A percentile compares a stretch with the other conserved stretches of the same genome.
phyloP scores from a whole-genome alignment of 805 yeast genomes.

The Metschnikowia peoriensis region DNA sequence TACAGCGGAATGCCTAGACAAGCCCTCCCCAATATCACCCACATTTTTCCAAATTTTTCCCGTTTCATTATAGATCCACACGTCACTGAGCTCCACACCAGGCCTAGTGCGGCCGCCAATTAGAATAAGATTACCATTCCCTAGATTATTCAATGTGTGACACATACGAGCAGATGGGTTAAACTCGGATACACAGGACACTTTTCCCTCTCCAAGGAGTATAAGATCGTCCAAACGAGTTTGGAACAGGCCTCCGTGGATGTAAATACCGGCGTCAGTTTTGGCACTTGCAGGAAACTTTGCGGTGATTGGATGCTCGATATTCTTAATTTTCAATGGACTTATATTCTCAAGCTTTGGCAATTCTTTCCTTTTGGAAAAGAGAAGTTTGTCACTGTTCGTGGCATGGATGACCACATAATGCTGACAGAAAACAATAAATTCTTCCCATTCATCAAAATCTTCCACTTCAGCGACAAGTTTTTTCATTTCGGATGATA shows the following conservation, averaged over 20 bases:
- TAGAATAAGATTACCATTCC: conserved; percentile 31
- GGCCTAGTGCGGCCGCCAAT: conserved; percentile 74
- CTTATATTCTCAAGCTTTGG: not conserved
- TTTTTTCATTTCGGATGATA: conserved; percentile 36
- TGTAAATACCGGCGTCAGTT: conserved; percentile 20
- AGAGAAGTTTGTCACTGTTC: conserved; percentile 22
- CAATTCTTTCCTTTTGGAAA: not conserved
- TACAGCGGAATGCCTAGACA: conserved; percentile 15
- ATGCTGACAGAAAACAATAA: conserved; percentile 71
- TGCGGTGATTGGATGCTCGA: conserved; percentile 19
- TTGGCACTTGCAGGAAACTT: conserved; percentile 39
- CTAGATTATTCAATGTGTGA: conserved; percentile 47
- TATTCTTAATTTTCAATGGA: not conserved
- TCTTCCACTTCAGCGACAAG: conserved; percentile 54
- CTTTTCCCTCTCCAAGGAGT: not conserved
- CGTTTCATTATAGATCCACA: conserved; percentile 21
- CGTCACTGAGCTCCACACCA: conserved; percentile 36
- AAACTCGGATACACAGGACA: conserved; percentile 13
- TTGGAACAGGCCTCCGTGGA: conserved; percentile 44
- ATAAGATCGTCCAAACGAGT: conserved; percentile 21
- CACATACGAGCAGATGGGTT: conserved; percentile 50
- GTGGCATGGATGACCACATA: conserved; percentile 68
- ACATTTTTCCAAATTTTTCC: conserved; percentile 39
- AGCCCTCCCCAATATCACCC: conserved; percentile 25
- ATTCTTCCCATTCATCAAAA: conserved; percentile 86